phyloP scores from a whole-genome alignment of 2,329 filamentous ascomycete species.

The Aspergillus melleus region DNA sequence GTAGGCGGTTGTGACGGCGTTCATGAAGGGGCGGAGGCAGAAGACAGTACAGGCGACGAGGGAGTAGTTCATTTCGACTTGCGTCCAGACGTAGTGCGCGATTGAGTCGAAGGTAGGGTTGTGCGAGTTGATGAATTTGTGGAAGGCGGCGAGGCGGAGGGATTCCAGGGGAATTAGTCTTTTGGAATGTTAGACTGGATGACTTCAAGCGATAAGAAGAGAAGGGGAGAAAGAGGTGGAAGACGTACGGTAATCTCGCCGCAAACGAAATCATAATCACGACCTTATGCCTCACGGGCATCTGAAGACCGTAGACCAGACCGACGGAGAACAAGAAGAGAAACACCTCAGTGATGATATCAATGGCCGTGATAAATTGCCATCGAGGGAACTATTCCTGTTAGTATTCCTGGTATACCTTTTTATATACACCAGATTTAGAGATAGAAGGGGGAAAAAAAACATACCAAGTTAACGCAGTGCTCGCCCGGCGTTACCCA shows the following conservation, averaged over 20 bases:
- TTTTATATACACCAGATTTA: neutral
- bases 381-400: slow-evolving; percentile 17
- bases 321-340: slow-evolving; percentile 17
- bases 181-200: neutral
- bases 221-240: neutral
- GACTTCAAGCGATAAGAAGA: neutral
- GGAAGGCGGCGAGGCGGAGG: slow-evolving; percentile 28
- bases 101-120: slow-evolving; percentile 28
- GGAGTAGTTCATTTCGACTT: slow-evolving; percentile 21
- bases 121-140: slow-evolving; percentile 23
- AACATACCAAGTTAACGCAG: slow-evolving; percentile 3
- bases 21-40: slow-evolving; percentile 24
- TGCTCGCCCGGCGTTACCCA: slow-evolving; percentile 4
- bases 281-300: slow-evolving; percentile 18
- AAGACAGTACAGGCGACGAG: slow-evolving; percentile 26
- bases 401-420: neutral
- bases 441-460: neutral
- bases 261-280: slow-evolving; percentile 21
- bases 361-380: slow-evolving; percentile 23
- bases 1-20: slow-evolving; percentile 18
- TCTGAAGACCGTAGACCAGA: slow-evolving; percentile 23
- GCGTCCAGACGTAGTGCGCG: slow-evolving; percentile 26
- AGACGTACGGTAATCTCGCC: slow-evolving; percentile 28
- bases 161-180: slow-evolving; percentile 28
- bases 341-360: slow-evolving; percentile 22